These are phyloP conservation scores for Chlorella ohadii DNA, from an alignment of 139 green algal species.

Conservation along the genomic window DNA sequence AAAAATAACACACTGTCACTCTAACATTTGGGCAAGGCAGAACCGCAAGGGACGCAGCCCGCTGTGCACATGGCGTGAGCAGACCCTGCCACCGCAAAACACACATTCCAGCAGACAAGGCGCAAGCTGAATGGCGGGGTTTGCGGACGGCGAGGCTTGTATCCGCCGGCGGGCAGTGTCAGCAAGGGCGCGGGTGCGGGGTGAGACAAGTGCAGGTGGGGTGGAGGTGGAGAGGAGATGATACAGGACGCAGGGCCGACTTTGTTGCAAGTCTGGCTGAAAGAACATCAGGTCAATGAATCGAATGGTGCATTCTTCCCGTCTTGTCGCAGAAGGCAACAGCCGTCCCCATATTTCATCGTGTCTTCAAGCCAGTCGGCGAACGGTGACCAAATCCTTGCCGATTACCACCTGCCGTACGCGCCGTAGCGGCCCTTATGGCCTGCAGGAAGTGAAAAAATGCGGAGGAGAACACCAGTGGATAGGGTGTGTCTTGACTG, in stretches of 20 bases:
- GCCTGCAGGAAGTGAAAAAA: neutral
- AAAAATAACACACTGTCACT: too few relatives aligned
- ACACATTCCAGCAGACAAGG: neutral
- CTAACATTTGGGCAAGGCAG: neutral
- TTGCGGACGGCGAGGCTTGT: neutral
- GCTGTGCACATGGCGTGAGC: neutral
- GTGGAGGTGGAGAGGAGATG: too few relatives aligned
- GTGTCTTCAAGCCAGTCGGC: neutral
- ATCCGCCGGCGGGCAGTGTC: neutral
- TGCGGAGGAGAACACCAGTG: too few relatives aligned
- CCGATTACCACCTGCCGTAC: neutral
- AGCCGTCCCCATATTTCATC: too few relatives aligned
- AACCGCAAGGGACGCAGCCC: neutral
- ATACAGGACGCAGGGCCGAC: neutral
- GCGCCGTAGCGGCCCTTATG: neutral
- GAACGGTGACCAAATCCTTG: neutral
- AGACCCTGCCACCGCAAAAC: neutral
- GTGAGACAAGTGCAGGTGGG: neutral
- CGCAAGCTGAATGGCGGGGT: neutral
- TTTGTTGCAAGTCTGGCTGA: slow-evolving; percentile 31
- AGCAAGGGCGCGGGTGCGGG: neutral
- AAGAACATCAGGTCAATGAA: neutral
- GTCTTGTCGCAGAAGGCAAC: too few relatives aligned
- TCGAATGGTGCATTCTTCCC: neutral
- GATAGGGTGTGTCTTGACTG: too few relatives aligned